Base-by-base conservation (phyloP, 176 grass and related monocot species). In the Tillandsia leiboldiana region DNA sequence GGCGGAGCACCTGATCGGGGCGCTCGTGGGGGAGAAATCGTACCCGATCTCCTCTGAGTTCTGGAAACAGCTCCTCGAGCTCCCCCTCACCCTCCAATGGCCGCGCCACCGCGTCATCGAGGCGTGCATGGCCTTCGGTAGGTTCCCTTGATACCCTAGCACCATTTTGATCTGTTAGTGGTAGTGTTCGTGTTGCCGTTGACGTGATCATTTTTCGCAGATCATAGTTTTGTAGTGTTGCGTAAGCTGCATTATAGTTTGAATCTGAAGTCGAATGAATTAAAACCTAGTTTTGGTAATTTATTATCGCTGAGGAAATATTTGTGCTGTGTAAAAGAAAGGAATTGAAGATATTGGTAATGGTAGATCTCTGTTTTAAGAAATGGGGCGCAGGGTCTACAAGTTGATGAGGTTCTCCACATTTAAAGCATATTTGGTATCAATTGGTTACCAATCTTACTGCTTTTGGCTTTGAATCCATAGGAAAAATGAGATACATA, bases 21-120 rank as follows among this genome's bases (percentile, higher is more conserved):
- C 84, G 49, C 88, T 99, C 69, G 94, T 99, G 69, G 94, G 94
- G 27, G 72, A 33, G 24, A 80, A 48, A 77, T 67, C 94, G 18
- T 90, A 90, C 82, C 87, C 89, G 51, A 57, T 90, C 81, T 86
- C 87, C 62, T 93, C 89, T 49, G 94, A 93, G 79, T 93, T 99
- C 87, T 99, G 94, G 94, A 82, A 65, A 66, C 82, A 90, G 77
- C 89, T 93, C 73, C 89, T 99, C 28, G 82, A 93, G 83, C 82
- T 99, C 72, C 94, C 94, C 49, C 87, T 99, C 72, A 83, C 90
- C 62, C 84, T 78, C 68, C 87, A 90, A 76, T 99, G 94, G 89
- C 94, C 94, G 54, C 84, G 87, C 33, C 78, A 93, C 49, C 89
- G 89, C 48, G 94, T 99, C 49, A 87, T 99, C 79, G 82, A 93